Conservation (phyloP, 345 rosid genomes). For the Euphorbia peplus region DNA sequence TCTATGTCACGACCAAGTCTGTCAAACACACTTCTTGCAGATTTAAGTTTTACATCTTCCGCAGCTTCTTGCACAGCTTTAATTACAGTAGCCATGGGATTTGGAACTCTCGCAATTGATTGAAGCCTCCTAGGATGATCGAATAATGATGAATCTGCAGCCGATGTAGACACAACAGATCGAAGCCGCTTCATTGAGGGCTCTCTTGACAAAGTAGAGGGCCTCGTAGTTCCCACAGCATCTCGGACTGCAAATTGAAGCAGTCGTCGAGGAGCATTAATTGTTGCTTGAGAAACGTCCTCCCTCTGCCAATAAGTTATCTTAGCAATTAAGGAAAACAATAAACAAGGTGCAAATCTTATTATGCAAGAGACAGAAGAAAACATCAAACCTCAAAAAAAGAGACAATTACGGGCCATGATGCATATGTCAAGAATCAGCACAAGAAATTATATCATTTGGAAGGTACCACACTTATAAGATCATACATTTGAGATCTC, state of each 20-base stretch:
- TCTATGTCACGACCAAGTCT: slow-evolving; percentile 60
- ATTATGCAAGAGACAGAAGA: too few relatives aligned
- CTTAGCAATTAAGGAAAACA: slow-evolving; percentile 7
- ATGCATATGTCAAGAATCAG: not conserved
- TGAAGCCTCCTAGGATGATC: slow-evolving; percentile 53
- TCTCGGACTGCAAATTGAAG: slow-evolving; percentile 97
- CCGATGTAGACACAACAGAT: slow-evolving; percentile 69
- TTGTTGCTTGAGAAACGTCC: slow-evolving; percentile 42
- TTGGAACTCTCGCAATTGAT: slow-evolving; percentile 65
- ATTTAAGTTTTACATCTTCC: slow-evolving; percentile 61
- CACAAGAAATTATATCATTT: not conserved
- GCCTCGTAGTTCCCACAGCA: slow-evolving; percentile 71
- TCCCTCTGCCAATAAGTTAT: slow-evolving; percentile 52
- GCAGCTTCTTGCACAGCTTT: slow-evolving; percentile 94
- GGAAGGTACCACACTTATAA: not conserved
- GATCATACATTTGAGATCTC: not conserved
- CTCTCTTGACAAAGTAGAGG: slow-evolving; percentile 44
- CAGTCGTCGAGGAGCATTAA: slow-evolving; percentile 76
- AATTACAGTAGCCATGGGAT: slow-evolving; percentile 69
- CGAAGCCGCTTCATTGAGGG: slow-evolving; percentile 77
- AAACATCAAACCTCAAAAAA: not conserved
- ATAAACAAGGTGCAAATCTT: not conserved
- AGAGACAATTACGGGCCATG: not conserved
- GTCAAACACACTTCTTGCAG: slow-evolving; percentile 85
- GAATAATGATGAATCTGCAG: slow-evolving; percentile 38